Base-by-base conservation (phyloP, 2,329 filamentous ascomycete genomes). In the Gyromitra esculenta region DNA sequence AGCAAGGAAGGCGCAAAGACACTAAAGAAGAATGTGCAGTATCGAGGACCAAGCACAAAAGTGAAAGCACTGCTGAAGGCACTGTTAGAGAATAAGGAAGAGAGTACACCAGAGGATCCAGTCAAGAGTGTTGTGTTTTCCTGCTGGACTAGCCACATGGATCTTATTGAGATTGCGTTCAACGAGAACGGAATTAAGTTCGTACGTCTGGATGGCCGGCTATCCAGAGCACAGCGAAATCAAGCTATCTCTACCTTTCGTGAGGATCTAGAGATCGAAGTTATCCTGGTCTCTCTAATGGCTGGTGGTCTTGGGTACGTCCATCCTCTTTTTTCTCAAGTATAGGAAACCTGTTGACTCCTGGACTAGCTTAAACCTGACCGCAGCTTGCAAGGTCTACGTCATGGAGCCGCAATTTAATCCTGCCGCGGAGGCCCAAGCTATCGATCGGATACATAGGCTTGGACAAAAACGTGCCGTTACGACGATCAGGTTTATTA, bases 381-480 rank as follows among this genome's bases (percentile, higher is more conserved):
- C 76, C 2, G 77, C 78, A n/a, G 78, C 80, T 9, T 79, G 79
- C 56, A 80, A 75, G 21, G 79, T 79, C n/a, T 79, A 80, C 25
- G 59, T 80, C 50, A 98, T 99, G 95, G 96, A 99, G 83, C 96
- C 96, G 4, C 94, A 97, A 82, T 99, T 95, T 85, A 99, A 99
- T 81, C 96, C 96, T 0, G 94, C 94, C 0, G 93, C 94, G 0
- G 95, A 99, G 83, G 92, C 94, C 4, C 96, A 99, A 84, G 96
- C 96, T 1, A 88, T 98, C 6, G 96, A 98, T 82, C 92, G 96
- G 39, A 93, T 99, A 5, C 94, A 97, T 83, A 90, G 94, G 18
- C 86, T 97, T 1, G 94, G 96, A 0, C 96, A 99, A 85, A 96
- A 89, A 81, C 88, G 96, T n/a, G 89, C 91, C 11, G 96, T 99